These are phyloP conservation scores for Vanilla planifolia DNA, from an alignment of 106 monocot genomes.

Conservation along the genomic window DNA sequence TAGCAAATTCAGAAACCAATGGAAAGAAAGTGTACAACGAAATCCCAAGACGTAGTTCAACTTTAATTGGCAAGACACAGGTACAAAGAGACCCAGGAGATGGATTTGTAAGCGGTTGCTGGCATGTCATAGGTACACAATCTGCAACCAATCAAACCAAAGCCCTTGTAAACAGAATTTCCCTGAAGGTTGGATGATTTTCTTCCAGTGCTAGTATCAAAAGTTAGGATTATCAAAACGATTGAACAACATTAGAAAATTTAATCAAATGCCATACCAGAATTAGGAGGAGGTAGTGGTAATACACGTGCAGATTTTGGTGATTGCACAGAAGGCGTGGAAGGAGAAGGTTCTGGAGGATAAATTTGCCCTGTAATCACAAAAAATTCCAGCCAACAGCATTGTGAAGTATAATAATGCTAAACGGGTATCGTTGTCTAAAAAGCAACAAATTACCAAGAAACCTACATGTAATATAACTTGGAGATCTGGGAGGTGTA, in stretches of 20 bases:
- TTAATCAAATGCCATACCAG: constrained; percentile 21
- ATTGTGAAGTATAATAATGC: constrained; percentile 2
- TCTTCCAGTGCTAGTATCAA: too few species aligned
- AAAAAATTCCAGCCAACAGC: not conserved
- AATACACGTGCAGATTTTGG: constrained; percentile 27
- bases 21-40: constrained; percentile 77
- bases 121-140: constrained; percentile 40
- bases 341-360: constrained; percentile 42
- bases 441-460: not conserved
- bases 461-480: constrained; percentile 16
- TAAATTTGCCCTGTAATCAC: constrained; percentile 34
- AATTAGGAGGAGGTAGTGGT: constrained; percentile 87
- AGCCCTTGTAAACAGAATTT: not conserved
- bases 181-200: too few species aligned
- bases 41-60: constrained; percentile 50
- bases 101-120: constrained; percentile 57
- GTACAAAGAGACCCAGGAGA: constrained; percentile 67
- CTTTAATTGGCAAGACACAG: constrained; percentile 85
- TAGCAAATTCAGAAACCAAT: constrained; percentile 72
- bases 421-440: not conserved
- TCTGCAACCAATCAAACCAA: constrained; percentile 36
- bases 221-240: too few species aligned
- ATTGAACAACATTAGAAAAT: too few species aligned
- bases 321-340: constrained; percentile 19
- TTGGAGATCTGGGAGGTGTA: constrained; percentile 20